Percentiles rank a stretch among this genome's conserved stretches.
phyloP scores from a whole-genome alignment of 441 rosid genomes.

The Pelargonium myrrhifolium region DNA sequence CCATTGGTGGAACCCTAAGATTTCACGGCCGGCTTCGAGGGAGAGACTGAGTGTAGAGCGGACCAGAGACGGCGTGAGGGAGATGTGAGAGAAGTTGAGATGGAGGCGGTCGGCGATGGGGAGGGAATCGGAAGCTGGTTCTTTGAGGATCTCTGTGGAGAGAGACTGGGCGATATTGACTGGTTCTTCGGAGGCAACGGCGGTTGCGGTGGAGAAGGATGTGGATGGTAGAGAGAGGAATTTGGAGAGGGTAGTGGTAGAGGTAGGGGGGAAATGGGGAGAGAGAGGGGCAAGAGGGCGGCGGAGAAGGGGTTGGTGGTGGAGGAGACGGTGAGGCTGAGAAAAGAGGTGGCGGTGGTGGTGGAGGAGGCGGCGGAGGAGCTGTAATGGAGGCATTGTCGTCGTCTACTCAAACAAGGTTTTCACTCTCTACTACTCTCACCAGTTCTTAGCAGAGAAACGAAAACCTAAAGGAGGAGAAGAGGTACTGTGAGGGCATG shows the following conservation, averaged over 20 bases:
- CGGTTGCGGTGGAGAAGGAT: neutral
- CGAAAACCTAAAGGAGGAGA: neutral
- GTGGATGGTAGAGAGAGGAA: neutral
- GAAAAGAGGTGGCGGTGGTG: neutral
- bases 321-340: neutral
- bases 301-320: neutral
- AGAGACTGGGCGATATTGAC: constrained; percentile 51
- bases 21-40: constrained; percentile 72
- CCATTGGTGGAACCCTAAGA: constrained; percentile 69
- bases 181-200: constrained; percentile 12
- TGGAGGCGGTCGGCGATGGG: constrained; percentile 51
- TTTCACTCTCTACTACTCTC: neutral
- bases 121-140: constrained; percentile 36
- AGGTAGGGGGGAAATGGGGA: neutral
- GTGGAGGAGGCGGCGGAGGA: neutral
- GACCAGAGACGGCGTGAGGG: constrained; percentile 44
- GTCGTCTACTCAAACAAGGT: neutral
- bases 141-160: constrained; percentile 51
- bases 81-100: constrained; percentile 69
- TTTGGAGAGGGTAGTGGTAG: constrained; percentile 5
- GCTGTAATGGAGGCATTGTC: neutral
- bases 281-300: neutral
- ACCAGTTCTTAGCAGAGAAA: neutral
- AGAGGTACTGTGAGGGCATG: no score
- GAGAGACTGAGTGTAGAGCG: constrained; percentile 56